A percentile compares a stretch with the other conserved stretches of the same genome.
phyloP scores from a whole-genome alignment of 1,284 basidiomycete species.

The Heliocybe sulcata region DNA sequence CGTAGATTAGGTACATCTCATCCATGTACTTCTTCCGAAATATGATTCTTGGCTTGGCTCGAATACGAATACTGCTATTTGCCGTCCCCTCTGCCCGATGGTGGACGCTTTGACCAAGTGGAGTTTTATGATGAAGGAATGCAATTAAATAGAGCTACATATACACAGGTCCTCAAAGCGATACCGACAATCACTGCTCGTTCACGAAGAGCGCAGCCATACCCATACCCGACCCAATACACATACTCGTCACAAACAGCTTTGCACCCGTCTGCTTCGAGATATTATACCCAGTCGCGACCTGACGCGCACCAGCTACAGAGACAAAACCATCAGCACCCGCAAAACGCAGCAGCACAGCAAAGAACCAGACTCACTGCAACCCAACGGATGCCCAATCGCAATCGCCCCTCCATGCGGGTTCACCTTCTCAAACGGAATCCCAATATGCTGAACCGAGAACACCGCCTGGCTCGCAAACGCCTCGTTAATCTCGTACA shows the following conservation, averaged over 20 bases:
- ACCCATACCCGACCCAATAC: conserved; percentile 91
- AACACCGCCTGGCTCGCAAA: conserved; percentile 88
- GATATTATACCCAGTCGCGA: conserved; percentile 80
- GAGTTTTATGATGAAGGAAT: not conserved
- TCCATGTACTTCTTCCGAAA: not conserved
- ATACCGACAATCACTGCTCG: conserved; percentile 69
- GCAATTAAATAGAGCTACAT: not conserved
- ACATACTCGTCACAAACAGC: conserved; percentile 91
- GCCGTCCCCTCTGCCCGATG: not conserved
- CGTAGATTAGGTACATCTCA: conserved; percentile 44
- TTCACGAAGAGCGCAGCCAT: conserved; percentile 80
- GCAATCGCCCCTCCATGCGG: conserved; percentile 87
- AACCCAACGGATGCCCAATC: conserved; percentile 79
- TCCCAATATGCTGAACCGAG: conserved; percentile 67
- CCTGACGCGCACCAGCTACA: conserved; percentile 79
- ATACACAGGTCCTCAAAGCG: no score
- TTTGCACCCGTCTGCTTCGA: conserved; percentile 72
- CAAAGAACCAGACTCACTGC: conserved; percentile 45
- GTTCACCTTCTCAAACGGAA: conserved; percentile 82
- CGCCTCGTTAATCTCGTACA: conserved; percentile 94
- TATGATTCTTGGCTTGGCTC: not conserved
- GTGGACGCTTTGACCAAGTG: no score
- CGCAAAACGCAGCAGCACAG: not conserved
- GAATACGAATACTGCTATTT: not conserved
- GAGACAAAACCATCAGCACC: conserved; percentile 3